Evolutionary conservation across 306 rosid genomes (phyloP).

Genomic region (Corylus americana): DNA sequence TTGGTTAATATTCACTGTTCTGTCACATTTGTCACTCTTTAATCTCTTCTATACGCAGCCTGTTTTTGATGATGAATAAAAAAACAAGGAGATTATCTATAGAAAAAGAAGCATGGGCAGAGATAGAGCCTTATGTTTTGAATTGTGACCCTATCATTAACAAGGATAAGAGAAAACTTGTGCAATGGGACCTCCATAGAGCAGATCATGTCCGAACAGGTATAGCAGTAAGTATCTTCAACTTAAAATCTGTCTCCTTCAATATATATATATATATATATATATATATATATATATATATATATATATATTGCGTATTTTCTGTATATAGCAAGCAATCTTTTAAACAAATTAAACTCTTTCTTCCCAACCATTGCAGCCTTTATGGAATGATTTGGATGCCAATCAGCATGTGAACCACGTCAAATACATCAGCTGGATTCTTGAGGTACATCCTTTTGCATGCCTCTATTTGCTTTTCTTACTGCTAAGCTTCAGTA

Average conservation of each 20-base stretch:
- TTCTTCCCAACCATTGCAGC: slow-evolving; percentile 48
- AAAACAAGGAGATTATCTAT: slow-evolving; percentile 80
- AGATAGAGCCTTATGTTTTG: slow-evolving; percentile 76
- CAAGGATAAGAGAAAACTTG: slow-evolving; percentile 83
- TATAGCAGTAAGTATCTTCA: slow-evolving; percentile 55
- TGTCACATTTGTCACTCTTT: too few species aligned
- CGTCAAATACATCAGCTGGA: slow-evolving; percentile 98
- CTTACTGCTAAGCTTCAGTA: too few species aligned
- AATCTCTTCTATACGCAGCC: slow-evolving; percentile 45
- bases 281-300: too few species aligned
- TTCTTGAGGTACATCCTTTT: slow-evolving; percentile 71
- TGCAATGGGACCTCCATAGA: slow-evolving; percentile 62
- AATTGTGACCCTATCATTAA: slow-evolving; percentile 71
- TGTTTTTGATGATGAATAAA: slow-evolving; percentile 98
- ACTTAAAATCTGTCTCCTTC: not conserved
- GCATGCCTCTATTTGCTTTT: too few species aligned
- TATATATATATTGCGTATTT: not conserved
- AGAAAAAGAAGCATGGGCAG: slow-evolving; percentile 83
- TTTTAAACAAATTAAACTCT: not conserved
- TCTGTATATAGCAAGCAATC: not conserved
- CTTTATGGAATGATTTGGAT: slow-evolving; percentile 91
- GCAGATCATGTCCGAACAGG: slow-evolving; percentile 70
- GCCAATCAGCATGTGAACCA: slow-evolving; percentile 94
- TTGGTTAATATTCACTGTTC: too few species aligned
- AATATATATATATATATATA: too few species aligned